Evolutionary conservation across 257 asterid species (phyloP).

Genomic region (Scutellaria baicalensis): DNA sequence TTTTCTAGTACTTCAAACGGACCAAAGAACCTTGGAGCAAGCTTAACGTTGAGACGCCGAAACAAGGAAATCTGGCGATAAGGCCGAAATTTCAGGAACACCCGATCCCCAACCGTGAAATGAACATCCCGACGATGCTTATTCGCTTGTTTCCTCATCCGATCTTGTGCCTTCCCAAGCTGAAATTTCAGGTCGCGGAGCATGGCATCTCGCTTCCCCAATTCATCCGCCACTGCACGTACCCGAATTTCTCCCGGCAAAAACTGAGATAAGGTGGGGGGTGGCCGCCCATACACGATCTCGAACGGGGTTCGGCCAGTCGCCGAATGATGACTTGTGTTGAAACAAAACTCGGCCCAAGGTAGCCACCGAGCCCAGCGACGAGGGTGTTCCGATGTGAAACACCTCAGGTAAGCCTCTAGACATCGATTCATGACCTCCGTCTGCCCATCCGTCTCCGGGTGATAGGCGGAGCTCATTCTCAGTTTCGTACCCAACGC

Average conservation of each 20-base stretch:
- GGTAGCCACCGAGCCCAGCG: not conserved
- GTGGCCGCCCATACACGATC: not conserved
- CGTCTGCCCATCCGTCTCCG: not conserved
- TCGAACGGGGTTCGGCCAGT: not conserved
- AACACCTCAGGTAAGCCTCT: not conserved
- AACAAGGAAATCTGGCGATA: not conserved
- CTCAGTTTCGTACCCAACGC: not conserved
- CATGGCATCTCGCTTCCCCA: not conserved
- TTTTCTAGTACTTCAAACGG: not conserved
- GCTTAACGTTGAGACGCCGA: not conserved
- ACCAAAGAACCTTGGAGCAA: not conserved
- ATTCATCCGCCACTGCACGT: not conserved
- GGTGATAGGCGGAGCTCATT: not conserved
- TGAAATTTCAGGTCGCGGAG: not conserved
- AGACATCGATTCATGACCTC: not conserved
- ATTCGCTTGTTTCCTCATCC: not conserved
- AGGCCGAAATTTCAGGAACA: not conserved
- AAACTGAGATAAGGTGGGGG: not conserved
- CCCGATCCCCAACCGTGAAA: not conserved
- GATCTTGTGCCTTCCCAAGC: not conserved
- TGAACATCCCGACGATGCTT: not conserved
- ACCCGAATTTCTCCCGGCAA: not conserved
- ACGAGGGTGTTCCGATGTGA: not conserved
- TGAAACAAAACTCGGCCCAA: not conserved
- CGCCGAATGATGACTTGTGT: not conserved